Percentiles rank a stretch among this genome's conserved stretches.
phyloP scores from a whole-genome alignment of 2,329 filamentous ascomycete genomes.

The Aschersonia sp. region DNA sequence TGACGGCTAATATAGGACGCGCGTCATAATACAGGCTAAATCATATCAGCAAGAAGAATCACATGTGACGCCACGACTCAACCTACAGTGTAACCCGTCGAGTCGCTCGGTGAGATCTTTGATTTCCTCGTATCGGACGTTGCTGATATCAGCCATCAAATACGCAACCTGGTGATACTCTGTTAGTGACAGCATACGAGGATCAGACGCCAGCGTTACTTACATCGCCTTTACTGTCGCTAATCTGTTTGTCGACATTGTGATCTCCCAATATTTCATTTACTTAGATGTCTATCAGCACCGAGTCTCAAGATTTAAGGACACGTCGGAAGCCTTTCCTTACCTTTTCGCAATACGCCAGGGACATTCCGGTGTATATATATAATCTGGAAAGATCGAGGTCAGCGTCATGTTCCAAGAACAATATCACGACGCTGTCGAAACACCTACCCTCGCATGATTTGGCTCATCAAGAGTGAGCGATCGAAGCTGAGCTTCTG shows the following conservation, averaged over 20 bases:
- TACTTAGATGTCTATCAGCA: constrained; percentile 33
- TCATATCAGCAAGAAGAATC: background rate
- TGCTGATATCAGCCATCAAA: constrained; percentile 93
- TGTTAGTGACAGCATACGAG: background rate
- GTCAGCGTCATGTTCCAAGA: background rate
- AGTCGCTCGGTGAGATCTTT: constrained; percentile 74
- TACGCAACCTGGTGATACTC: constrained; percentile 54
- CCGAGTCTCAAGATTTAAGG: background rate
- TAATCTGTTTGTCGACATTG: constrained; percentile 99
- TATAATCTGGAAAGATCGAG: constrained; percentile 44
- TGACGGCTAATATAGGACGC: constrained; percentile 26
- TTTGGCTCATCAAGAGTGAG: constrained; percentile 80
- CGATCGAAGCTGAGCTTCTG: constrained; percentile 85
- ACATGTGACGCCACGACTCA: background rate
- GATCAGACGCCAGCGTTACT: constrained; percentile 9
- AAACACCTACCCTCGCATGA: constrained; percentile 54
- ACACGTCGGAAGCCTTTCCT: constrained; percentile 2
- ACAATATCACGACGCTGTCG: constrained; percentile 1
- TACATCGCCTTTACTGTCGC: constrained; percentile 83
- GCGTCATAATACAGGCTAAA: constrained; percentile 29
- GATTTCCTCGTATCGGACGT: constrained; percentile 67
- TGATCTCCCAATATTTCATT: constrained; percentile 91
- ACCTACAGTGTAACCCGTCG: constrained; percentile 66
- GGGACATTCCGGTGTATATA: constrained; percentile 96
- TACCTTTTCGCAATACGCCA: constrained; percentile 77